These are phyloP conservation scores for Kwoniella bestiolae DNA, from an alignment of 768 basidiomycete species.

Conservation along the genomic window DNA sequence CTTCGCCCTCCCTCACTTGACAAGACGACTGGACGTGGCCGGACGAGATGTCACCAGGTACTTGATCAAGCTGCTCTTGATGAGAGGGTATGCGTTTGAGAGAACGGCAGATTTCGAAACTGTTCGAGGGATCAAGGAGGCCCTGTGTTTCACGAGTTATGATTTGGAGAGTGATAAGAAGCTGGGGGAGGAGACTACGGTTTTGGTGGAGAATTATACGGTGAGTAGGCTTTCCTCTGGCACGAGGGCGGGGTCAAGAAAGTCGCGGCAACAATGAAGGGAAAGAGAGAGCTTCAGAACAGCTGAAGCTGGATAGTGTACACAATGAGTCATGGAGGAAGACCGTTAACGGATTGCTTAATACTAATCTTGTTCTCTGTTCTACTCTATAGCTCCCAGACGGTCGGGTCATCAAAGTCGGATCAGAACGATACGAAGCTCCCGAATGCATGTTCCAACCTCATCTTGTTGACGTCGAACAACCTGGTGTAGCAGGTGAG, in stretches of 20 bases:
- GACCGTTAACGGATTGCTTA: no score
- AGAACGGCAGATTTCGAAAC: slow-evolving; percentile 99
- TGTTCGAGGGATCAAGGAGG: slow-evolving; percentile 98
- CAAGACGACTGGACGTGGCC: slow-evolving; percentile 91
- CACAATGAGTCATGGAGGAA: neutral
- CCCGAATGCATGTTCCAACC: slow-evolving; percentile 99
- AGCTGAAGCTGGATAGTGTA: neutral
- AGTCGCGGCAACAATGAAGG: no score
- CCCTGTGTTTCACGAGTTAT: slow-evolving; percentile 96
- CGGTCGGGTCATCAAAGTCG: slow-evolving; percentile 94
- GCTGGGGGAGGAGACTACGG: slow-evolving; percentile 93
- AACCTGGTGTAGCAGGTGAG: slow-evolving; percentile 89
- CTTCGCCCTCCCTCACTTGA: slow-evolving; percentile 92
- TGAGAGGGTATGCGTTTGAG: slow-evolving; percentile 99
- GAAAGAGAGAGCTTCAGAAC: no score
- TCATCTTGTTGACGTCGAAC: slow-evolving; percentile 93
- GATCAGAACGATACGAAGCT: slow-evolving; percentile 96
- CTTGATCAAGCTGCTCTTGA: slow-evolving; percentile 97
- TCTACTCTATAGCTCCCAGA: slow-evolving; percentile 80
- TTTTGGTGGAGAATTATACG: slow-evolving; percentile 93
- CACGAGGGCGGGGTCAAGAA: neutral
- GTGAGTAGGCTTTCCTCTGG: slow-evolving; percentile 60
- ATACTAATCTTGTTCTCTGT: neutral
- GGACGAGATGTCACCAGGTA: slow-evolving; percentile 98
- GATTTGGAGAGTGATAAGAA: slow-evolving; percentile 95